Evolutionary conservation across 306 rosid genomes (phyloP), one percentile per base, ranked within the genome.

Genomic region (Hippophae rhamnoides): DNA sequence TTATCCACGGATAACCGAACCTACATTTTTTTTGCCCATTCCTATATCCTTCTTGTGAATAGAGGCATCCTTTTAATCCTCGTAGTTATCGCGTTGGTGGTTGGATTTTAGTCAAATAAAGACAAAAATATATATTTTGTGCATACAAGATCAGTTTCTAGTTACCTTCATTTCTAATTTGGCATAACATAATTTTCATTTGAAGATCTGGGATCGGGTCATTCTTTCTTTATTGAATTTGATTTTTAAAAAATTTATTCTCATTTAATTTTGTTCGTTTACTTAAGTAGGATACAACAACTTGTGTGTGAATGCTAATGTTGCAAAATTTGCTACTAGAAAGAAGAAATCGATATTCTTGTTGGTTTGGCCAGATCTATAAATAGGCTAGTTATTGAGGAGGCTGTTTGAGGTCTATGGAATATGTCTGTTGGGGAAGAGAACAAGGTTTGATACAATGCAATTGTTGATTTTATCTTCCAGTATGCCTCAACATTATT

Each of bases 391-490:
- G 99, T 93, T 51, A 97, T 90, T 13, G 99, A 93, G 82, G 99
- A 93, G 75, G 99, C 99, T 79, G 99, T 97, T 68, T 95, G 99
- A 60, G 97, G 99, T 63, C 69, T 93, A 60, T 93, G 99, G 99
- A 93, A 93, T 76, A 97, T 93, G 62, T 93, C 99, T 58, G 99
- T 93, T 70, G 99, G 99, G 56, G 99, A 93, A 71, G 99, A 93
- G 67, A 97, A 93, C 74, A 93, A 93, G 86, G 99, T 93, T 73
- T 70, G 67, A 62, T 61, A 51, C 61, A 60, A 41, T 73, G 68
- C 60, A 49, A 43, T 71, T 50, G 43, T 14, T 47, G 44, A 52
- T 61, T 52, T 60, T 42, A 5, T 57, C 59, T 8, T 9, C 18
- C 18, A 18, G 18, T 18, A 5, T 46, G 64, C 42, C 67, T 69